Percentiles rank a stretch among this genome's conserved stretches.
Evolutionary conservation across 345 rosid genomes (phyloP).

Genomic region (Turritis glabra): DNA sequence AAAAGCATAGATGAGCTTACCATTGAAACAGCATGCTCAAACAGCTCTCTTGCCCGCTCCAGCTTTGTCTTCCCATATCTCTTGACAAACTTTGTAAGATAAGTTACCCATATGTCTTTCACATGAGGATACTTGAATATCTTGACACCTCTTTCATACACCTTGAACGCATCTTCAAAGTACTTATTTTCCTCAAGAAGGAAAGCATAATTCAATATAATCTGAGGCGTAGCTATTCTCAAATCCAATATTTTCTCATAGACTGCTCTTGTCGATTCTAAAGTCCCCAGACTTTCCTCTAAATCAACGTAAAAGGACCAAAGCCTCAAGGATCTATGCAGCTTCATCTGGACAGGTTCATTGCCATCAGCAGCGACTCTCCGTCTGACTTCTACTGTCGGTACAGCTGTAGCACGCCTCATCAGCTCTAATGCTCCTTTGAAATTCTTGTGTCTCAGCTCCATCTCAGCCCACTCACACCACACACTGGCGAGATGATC

Average conservation of each 20-base stretch:
- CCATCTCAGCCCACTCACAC: conserved; percentile 99
- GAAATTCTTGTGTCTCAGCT: conserved; percentile 79
- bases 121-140: conserved; percentile 98
- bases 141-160: conserved; percentile 95
- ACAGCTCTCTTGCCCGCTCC: conserved; percentile 93
- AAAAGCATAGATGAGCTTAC: conserved; percentile 44
- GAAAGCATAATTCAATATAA: conserved; percentile 80
- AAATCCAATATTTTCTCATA: conserved; percentile 92
- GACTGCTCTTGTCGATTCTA: conserved; percentile 88
- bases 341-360: conserved; percentile 92
- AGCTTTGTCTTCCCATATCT: conserved; percentile 88
- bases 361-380: conserved; percentile 94
- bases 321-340: conserved; percentile 84
- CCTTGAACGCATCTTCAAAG: conserved; percentile 99
- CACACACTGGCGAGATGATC: conserved; percentile 93
- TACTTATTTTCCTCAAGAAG: conserved; percentile 91
- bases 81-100: conserved; percentile 85
- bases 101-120: conserved; percentile 92
- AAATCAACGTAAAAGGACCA: conserved; percentile 94
- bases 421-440: conserved; percentile 83
- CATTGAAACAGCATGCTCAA: conserved; percentile 87
- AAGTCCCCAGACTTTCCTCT: conserved; percentile 90
- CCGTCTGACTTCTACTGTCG: conserved; percentile 91
- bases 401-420: conserved; percentile 97
- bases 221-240: conserved; percentile 97